Evolutionary conservation across 2,329 filamentous ascomycete genomes (phyloP), one percentile per base, ranked within the genome.

Genomic region (Chrysoporthe cubensis): DNA sequence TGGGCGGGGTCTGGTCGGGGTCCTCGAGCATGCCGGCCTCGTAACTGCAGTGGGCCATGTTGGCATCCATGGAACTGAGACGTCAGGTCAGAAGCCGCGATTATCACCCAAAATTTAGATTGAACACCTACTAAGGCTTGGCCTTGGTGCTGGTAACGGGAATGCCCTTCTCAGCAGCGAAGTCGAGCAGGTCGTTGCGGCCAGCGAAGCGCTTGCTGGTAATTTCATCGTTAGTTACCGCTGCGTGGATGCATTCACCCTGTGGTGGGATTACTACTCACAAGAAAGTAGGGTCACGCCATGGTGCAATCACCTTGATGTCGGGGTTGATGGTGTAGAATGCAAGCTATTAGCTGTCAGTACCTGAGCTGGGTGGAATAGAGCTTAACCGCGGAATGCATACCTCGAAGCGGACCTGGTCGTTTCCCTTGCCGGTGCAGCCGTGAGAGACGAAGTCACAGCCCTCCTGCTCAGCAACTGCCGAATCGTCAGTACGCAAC

Each of bases 21-120:
- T 88, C 87, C 67, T 92, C 90, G 68, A 93, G 84, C 71, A 90
- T 90, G 76, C 92, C 92, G 63, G 90, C 90, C 83, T 96, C 93
- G 79, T 96, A 96, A 70, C 82, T 86, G 84, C 89, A 92, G 64
- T 71, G 68, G 48, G 68, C 68, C 52, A 75, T 69, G 67, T 73
- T 73, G 74, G 80, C 79, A 64, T 82, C 82, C 85, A 87, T 81
- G 64, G 80, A 84, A 87, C 88, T 92, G 59, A 89, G 89, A 80
- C 7, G 6, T 90, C 32, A 32, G 54, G 56, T 65, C 9, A 65
- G 63, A 26, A 58, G 13, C 13, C 9, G 18, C 34, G 4, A 16
- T 50, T 4, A n/a, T 18, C 14, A 40, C 16, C 16, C 14, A 8
- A 21, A 42, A 9, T 21, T 50, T 13, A 16, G 8, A 7, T 26